A percentile compares a stretch with the other conserved stretches of the same genome.
phyloP scores from a whole-genome alignment of 2,329 filamentous ascomycete species.

The Botrytis byssoidea region DNA sequence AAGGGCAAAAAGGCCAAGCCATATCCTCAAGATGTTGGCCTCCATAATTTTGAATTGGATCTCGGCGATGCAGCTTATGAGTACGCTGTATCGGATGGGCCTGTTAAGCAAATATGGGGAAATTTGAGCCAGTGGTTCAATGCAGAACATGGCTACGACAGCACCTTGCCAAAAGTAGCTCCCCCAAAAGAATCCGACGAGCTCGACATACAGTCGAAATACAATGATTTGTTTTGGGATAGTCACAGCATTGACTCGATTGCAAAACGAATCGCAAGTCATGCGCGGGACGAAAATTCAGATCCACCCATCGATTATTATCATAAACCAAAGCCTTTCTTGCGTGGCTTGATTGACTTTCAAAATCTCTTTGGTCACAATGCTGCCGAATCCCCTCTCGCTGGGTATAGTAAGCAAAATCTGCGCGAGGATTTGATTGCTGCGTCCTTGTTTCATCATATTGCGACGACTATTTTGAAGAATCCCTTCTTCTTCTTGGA shows the following conservation, averaged over 20 bases:
- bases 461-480: background rate
- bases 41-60: background rate
- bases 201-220: background rate
- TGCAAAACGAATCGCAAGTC: background rate
- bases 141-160: background rate
- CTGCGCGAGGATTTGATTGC: background rate
- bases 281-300: background rate
- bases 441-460: constrained; percentile 5
- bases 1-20: background rate
- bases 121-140: background rate
- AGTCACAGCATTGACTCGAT: background rate
- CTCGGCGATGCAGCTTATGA: constrained; percentile 8
- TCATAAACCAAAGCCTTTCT: background rate
- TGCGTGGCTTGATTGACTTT: background rate
- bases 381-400: background rate
- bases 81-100: background rate
- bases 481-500: constrained; percentile 7
- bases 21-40: background rate
- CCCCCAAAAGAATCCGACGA: background rate
- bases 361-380: background rate
- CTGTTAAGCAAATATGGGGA: background rate
- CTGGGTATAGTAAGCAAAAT: background rate
- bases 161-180: background rate
- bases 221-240: background rate
- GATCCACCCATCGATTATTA: background rate